Evolutionary conservation across 225 moss, liverwort and hornwort species (phyloP), one percentile per base, ranked within the genome.

Genomic region (Pseudisothecium myosuroides): DNA sequence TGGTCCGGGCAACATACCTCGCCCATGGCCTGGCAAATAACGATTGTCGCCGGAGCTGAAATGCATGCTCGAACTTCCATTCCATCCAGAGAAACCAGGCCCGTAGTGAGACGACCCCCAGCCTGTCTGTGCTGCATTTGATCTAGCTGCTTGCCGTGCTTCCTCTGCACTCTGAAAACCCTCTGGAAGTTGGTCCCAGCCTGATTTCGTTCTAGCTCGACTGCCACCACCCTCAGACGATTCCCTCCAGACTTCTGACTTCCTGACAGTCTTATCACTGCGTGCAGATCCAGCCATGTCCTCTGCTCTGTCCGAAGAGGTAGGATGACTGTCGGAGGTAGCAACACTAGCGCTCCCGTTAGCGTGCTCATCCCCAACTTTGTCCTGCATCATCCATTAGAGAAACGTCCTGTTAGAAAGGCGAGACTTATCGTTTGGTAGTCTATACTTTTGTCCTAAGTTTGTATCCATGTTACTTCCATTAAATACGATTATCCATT

Each of bases 111-210:
- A 91, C 36, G 95, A 88, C 45, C 93, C 94, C 86, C 97, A 95
- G n/a, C 96, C 95, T 74, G 90, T 87, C 54, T 95, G 94, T 63
- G 92, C 93, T 82, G 96, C 74, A 89, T 91, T 94, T 64, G 94
- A 95, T 87, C 95, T 95, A 32, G 91, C 93, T 81, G 99, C 99
- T 74, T 94, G 94, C 80, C 92, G 90, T 76, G 99, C 99, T 93
- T 99, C 96, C 86, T 96, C 96, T 65, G 92, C 92, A 87, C 95
- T 97, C 87, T 97, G 95, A 90, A 88, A 97, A 66, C 97, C 97
- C 85, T 97, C 97, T 45, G 99, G 99, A 82, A 99, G 93, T 94
- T 99, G 96, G 89, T 99, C 99, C 99, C 99, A 99, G 60, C 99
- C 99, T 77, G 99, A 96, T 89, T 91, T 92, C 66, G 94, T 92